Evolutionary conservation across 2,329 filamentous ascomycete genomes (phyloP).

Genomic region (Penicillium occitanis): DNA sequence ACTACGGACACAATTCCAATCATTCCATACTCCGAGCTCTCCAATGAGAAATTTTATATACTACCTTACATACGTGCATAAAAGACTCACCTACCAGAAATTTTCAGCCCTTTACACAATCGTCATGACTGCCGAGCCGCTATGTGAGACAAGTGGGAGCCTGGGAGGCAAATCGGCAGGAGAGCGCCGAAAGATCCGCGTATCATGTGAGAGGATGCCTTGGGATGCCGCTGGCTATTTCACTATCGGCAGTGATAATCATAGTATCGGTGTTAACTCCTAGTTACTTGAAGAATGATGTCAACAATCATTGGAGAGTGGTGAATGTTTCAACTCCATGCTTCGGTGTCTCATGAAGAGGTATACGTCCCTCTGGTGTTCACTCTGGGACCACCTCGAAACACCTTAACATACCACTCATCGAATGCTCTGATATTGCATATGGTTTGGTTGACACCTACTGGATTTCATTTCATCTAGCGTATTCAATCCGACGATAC

Average conservation of each 20-base stretch:
- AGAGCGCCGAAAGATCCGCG: slow-evolving; percentile 20
- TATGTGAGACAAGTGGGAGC: slow-evolving; percentile 22
- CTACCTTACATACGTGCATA: neutral
- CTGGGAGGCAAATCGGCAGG: slow-evolving; percentile 23
- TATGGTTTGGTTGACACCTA: neutral
- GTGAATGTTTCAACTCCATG: neutral
- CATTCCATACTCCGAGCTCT: neutral
- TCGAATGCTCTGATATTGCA: neutral
- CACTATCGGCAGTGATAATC: neutral
- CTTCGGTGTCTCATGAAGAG: neutral
- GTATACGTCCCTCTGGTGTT: neutral
- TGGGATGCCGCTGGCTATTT: neutral
- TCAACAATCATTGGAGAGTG: neutral
- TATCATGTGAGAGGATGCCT: slow-evolving; percentile 19
- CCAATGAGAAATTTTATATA: neutral
- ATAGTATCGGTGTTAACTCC: neutral
- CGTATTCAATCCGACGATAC: neutral
- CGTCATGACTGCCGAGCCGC: neutral
- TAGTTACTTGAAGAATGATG: neutral
- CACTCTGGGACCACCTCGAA: neutral
- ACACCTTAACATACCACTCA: neutral
- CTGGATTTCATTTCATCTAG: neutral
- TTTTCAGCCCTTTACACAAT: neutral
- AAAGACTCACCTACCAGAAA: neutral
- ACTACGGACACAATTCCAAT: neutral